A percentile compares a stretch with the other conserved stretches of the same genome.
phyloP scores from a whole-genome alignment of 2,329 filamentous ascomycete genomes.

The Eutypa lata region DNA sequence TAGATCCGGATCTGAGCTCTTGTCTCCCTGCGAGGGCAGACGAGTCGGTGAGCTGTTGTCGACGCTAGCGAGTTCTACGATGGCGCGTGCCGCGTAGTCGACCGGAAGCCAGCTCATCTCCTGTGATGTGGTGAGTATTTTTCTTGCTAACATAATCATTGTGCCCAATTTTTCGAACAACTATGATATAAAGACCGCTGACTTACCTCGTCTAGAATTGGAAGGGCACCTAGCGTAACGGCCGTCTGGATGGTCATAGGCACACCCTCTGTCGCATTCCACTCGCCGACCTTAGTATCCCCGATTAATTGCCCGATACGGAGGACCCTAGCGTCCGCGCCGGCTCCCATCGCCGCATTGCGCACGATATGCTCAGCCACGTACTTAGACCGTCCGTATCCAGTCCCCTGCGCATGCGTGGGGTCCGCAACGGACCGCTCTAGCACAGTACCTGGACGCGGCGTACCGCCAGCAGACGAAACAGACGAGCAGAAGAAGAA shows the following conservation, averaged over 20 bases:
- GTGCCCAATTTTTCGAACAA: neutral
- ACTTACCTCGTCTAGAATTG: conserved; percentile 36
- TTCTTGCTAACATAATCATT: neutral
- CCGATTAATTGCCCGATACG: conserved; percentile 45
- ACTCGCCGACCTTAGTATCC: conserved; percentile 41
- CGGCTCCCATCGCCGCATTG: conserved; percentile 25
- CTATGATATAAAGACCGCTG: neutral
- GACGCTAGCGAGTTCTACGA: conserved; percentile 30
- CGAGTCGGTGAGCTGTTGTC: conserved; percentile 11
- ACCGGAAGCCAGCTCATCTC: conserved; percentile 33
- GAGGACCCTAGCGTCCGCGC: conserved; percentile 33
- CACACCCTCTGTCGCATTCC: conserved; percentile 48
- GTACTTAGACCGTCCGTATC: conserved; percentile 49
- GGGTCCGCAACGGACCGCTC: conserved; percentile 35
- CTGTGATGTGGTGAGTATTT: neutral
- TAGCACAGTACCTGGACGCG: conserved; percentile 30
- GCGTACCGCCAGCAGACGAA: conserved; percentile 36
- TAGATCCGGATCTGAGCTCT: conserved; percentile 12
- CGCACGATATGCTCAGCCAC: conserved; percentile 44
- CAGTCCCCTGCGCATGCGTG: conserved; percentile 43
- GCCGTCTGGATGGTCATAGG: conserved; percentile 47
- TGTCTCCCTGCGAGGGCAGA: neutral
- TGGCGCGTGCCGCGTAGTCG: conserved; percentile 31
- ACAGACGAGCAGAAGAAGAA: conserved; percentile 46
- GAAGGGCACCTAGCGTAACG: conserved; percentile 42